Percentiles rank a stretch among this genome's conserved stretches.
phyloP scores from a whole-genome alignment of 495 filamentous ascomycete genomes.

The Penicillium desertorum region DNA sequence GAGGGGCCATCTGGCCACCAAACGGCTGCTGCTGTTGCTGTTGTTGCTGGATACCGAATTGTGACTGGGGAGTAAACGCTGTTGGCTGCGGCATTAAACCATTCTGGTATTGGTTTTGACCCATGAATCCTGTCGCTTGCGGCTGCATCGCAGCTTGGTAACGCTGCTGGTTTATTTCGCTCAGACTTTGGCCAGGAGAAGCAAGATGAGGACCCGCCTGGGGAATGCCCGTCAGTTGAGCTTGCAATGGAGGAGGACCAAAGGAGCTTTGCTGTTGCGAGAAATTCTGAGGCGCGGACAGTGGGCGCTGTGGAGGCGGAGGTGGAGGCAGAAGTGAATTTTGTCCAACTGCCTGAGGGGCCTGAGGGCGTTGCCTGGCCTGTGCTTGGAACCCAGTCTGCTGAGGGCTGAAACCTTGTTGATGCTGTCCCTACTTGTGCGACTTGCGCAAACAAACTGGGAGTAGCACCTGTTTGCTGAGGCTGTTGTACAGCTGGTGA shows the following conservation, averaged over 20 bases:
- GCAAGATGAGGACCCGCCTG: slow-evolving; percentile 54
- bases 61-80: slow-evolving; percentile 51
- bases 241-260: slow-evolving; percentile 70
- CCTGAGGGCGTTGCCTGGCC: slow-evolving; percentile 69
- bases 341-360: slow-evolving; percentile 61
- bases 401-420: slow-evolving; percentile 36
- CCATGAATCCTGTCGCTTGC: slow-evolving; percentile 58
- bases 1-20: slow-evolving; percentile 14
- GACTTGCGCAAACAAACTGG: slow-evolving; percentile 53
- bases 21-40: slow-evolving; percentile 40
- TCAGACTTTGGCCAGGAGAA: slow-evolving; percentile 71
- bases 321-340: slow-evolving; percentile 76
- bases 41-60: slow-evolving; percentile 53
- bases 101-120: slow-evolving; percentile 49
- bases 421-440: slow-evolving; percentile 41
- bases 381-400: slow-evolving; percentile 51
- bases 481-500: slow-evolving; percentile 55
- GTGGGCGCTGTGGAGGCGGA: slow-evolving; percentile 77
- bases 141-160: slow-evolving; percentile 53
- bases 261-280: slow-evolving; percentile 70
- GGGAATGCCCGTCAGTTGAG: slow-evolving; percentile 77
- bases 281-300: slow-evolving; percentile 85
- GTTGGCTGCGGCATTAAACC: slow-evolving; percentile 54
- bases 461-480: slow-evolving; percentile 50
- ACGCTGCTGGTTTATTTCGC: slow-evolving; percentile 67